Conservation (phyloP, 2,329 filamentous ascomycete species). For the Fusarium ramigenum region DNA sequence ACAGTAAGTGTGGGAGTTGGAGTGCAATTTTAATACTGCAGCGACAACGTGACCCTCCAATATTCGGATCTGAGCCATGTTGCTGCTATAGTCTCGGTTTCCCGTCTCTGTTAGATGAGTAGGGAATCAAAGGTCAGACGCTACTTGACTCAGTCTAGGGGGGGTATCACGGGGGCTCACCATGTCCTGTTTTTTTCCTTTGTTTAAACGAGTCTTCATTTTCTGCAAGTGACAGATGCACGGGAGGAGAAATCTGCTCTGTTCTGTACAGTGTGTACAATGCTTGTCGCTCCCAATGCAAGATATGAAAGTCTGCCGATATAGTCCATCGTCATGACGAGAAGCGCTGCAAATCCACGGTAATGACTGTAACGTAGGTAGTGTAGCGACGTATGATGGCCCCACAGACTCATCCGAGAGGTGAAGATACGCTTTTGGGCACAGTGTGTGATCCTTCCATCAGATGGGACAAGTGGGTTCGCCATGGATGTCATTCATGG, state of each 20-base stretch:
- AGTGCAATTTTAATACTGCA: constrained; percentile 37
- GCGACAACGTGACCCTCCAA: constrained; percentile 37
- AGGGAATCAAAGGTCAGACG: constrained; percentile 36
- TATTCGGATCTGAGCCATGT: constrained; percentile 32
- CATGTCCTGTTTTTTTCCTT: constrained; percentile 1
- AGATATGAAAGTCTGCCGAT: constrained; percentile 1
- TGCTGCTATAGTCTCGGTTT: constrained; percentile 31
- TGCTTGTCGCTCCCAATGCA: background rate
- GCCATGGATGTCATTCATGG: constrained; percentile 30
- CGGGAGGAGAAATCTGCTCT: background rate
- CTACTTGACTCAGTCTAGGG: constrained; percentile 36
- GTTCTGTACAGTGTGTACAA: background rate
- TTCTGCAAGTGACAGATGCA: background rate
- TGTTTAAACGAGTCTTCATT: constrained; percentile 10
- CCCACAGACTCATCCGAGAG: constrained; percentile 16
- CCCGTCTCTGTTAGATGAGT: constrained; percentile 36
- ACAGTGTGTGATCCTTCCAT: constrained; percentile 15
- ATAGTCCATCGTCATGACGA: constrained; percentile 7
- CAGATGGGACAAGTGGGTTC: constrained; percentile 16
- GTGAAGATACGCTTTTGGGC: background rate
- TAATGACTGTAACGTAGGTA: constrained; percentile 8
- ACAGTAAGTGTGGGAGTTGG: constrained; percentile 4
- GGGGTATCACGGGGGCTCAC: constrained; percentile 21
- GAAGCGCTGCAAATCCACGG: background rate
- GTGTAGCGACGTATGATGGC: constrained; percentile 2